Conservation (phyloP, 345 rosid species). For the Gossypium anomalum region DNA sequence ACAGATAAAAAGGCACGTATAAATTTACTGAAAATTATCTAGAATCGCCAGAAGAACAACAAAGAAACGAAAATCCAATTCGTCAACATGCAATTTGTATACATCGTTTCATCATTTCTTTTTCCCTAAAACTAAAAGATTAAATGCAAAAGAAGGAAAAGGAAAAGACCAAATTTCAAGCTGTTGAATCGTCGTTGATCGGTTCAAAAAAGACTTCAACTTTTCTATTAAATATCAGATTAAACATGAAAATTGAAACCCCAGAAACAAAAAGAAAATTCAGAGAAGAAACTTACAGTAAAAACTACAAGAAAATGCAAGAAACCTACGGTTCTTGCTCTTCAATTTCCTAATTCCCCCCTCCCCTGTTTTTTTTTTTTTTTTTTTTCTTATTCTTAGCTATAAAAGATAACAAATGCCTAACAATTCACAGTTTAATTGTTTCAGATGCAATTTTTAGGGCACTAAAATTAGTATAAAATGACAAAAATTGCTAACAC, state of each 20-base stretch:
- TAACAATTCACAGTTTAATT: conserved; percentile 23
- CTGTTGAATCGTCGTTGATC: conserved; percentile 2
- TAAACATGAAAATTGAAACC: conserved; percentile 19
- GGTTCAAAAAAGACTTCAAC: conserved; percentile 4
- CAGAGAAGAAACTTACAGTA: background rate
- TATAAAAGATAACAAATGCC: background rate
- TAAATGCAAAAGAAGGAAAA: background rate
- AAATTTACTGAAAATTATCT: too few relatives aligned
- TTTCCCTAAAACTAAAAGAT: too few relatives aligned
- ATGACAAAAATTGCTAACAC: conserved; percentile 23
- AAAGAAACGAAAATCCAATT: too few relatives aligned
- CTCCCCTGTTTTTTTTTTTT: background rate
- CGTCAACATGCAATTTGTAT: too few relatives aligned
- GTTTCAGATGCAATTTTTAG: conserved; percentile 11
- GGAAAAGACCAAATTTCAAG: background rate
- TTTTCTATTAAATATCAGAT: conserved; percentile 4
- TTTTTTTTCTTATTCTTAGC: background rate
- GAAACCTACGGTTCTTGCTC: conserved; percentile 5
- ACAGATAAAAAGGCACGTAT: too few relatives aligned
- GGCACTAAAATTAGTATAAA: conserved; percentile 8
- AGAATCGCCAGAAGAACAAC: too few relatives aligned
- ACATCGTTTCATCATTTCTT: too few relatives aligned
- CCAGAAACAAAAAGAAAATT: background rate
- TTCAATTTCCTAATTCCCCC: background rate
- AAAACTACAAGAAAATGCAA: conserved; percentile 19